A percentile compares a stretch with the other conserved stretches of the same genome.
These are phyloP conservation scores for Yamadazyma akitaensis DNA, from an alignment of 805 yeast species.

Conservation along the genomic window DNA sequence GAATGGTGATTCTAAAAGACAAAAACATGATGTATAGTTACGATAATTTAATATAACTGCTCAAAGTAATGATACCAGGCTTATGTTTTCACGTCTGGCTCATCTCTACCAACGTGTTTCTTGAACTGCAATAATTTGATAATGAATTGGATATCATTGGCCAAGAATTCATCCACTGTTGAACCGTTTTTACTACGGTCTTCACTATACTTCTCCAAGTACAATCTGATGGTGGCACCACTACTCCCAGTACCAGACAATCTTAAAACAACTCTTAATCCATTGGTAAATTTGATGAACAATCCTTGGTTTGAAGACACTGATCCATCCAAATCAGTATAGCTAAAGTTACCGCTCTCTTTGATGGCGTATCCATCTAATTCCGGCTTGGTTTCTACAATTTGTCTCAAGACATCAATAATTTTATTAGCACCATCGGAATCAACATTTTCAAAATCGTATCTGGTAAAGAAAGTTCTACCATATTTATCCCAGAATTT, in stretches of 20 bases:
- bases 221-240: slow-evolving; percentile 94
- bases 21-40: background rate
- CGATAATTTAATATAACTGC: background rate
- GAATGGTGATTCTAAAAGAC: slow-evolving; percentile 13
- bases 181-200: slow-evolving; percentile 49
- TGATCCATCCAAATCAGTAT: slow-evolving; percentile 92
- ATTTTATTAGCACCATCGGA: slow-evolving; percentile 71
- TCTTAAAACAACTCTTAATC: slow-evolving; percentile 83
- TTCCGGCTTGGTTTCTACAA: slow-evolving; percentile 29
- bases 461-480: slow-evolving; percentile 94
- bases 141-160: slow-evolving; percentile 58
- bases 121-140: slow-evolving; percentile 67
- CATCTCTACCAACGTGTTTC: slow-evolving; percentile 71
- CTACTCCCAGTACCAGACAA: slow-evolving; percentile 96
- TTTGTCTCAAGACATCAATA: slow-evolving; percentile 42
- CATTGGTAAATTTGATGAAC: slow-evolving; percentile 74
- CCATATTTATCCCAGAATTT: slow-evolving; percentile 92
- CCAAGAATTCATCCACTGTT: slow-evolving; percentile 67
- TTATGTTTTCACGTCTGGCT: slow-evolving; percentile 82
- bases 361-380: slow-evolving; percentile 51
- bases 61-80: background rate
- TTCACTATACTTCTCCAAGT: slow-evolving; percentile 76
- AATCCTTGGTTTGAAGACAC: slow-evolving; percentile 87
- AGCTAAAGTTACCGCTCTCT: slow-evolving; percentile 85
- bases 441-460: slow-evolving; percentile 84